Base-by-base conservation (phyloP, 495 filamentous ascomycete genomes). In the Xylona heveae region DNA sequence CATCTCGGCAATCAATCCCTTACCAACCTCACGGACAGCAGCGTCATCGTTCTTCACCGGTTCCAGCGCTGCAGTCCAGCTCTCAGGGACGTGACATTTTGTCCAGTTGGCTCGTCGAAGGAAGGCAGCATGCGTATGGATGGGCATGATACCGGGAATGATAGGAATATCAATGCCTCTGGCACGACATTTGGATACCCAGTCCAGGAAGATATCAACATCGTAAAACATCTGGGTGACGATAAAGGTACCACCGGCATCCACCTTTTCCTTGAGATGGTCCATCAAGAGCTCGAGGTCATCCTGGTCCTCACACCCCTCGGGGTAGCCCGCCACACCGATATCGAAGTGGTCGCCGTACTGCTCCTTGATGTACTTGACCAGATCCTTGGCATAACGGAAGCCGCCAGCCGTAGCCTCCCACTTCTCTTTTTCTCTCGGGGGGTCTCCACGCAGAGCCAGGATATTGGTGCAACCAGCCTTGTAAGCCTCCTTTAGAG, bases 221-320 rank as follows among this genome's bases (percentile, higher is more conserved):
- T 95, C 84, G 55, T 99, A 99, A 54, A 93, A 93, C 90, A 99
- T 99, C 58, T 99, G 90, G 0, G 90, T 95, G 32, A 99, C 74
- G 30, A 99, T 71, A 52, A 93, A 94, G 6, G 78, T 72, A 32
- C 74, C 83, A 23, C 90, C 90, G 29, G 79, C 80, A 55, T 99
- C 90, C 29, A 95, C 73, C 55, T 99, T 99, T 55, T 95, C 79
- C 58, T 95, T 95, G 46, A 95, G 54, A 49, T 95, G 90, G 36
- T 92, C 76, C 35, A 95, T 68, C 47, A 95, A 62, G 16, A 66
- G 53, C 19, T 92, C 82, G 12, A 73, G 69, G 44, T 94, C 79
- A 28, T 74, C 61, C 42, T 90, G 78, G 45, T 95, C 90, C 41
- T 99, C 90, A 38, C 73, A 80, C 21, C 90, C 90, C 54, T 99